Evolutionary conservation across 768 basidiomycete species (phyloP).

Genomic region (Podaxis sp.): DNA sequence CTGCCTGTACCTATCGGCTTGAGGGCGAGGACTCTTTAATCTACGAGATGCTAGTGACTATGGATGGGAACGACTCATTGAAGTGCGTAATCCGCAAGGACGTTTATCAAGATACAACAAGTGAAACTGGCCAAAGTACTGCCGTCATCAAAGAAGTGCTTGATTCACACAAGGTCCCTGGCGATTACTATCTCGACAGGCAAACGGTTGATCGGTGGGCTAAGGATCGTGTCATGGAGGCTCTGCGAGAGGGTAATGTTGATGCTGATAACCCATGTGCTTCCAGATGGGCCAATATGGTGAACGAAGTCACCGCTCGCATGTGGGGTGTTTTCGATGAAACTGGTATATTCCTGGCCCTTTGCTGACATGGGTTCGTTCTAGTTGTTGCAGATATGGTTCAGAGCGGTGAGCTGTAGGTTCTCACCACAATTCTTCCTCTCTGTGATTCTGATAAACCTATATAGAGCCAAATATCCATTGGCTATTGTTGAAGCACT

Average conservation of each 20-base stretch:
- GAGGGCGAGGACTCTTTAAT: conserved; percentile 22
- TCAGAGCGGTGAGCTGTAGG: conserved; percentile 3
- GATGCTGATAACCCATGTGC: conserved; percentile 26
- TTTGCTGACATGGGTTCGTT: conserved; percentile 30
- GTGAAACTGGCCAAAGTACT: no score
- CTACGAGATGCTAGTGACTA: conserved; percentile 23
- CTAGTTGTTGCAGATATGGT: conserved; percentile 26
- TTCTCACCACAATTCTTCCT: no score
- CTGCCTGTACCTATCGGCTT: conserved; percentile 22
- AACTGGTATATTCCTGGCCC: conserved; percentile 28
- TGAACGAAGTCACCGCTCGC: conserved; percentile 14
- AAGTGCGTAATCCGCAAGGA: conserved; percentile 18
- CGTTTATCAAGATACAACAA: not conserved
- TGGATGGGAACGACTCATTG: conserved; percentile 30
- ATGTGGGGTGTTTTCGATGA: conserved; percentile 34
- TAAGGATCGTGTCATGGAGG: no score
- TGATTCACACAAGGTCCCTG: no score
- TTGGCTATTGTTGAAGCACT: conserved; percentile 24
- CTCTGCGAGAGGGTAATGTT: no score
- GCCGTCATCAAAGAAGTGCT: no score
- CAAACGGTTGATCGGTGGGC: no score
- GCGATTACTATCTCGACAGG: no score
- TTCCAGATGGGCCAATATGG: conserved; percentile 24
- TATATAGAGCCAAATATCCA: conserved; percentile 23
- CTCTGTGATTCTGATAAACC: no score